Evolutionary conservation across 495 filamentous ascomycete genomes (phyloP).

Genomic region (Penicillium turbatum): DNA sequence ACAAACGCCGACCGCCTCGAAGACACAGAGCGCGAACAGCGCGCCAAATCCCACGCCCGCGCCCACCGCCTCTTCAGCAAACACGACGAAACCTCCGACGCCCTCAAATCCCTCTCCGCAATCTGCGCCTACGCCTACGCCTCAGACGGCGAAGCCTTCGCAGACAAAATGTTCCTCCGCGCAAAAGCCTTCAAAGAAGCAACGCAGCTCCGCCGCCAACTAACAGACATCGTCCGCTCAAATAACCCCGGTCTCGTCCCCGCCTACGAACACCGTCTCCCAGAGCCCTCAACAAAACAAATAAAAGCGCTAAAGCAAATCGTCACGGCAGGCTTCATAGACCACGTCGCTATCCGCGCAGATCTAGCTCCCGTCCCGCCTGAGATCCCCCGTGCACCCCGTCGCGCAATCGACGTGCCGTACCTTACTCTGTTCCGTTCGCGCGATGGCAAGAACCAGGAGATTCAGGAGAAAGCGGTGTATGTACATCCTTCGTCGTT

Average conservation of each 20-base stretch:
- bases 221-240: slow-evolving; percentile 70
- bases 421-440: slow-evolving; percentile 84
- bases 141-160: slow-evolving; percentile 65
- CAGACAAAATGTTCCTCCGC: slow-evolving; percentile 74
- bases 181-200: slow-evolving; percentile 83
- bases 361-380: slow-evolving; percentile 75
- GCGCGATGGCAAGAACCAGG: slow-evolving; percentile 45
- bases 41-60: slow-evolving; percentile 64
- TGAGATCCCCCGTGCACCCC: slow-evolving; percentile 64
- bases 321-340: slow-evolving; percentile 87
- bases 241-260: slow-evolving; percentile 66
- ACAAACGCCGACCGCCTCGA: slow-evolving; percentile 64
- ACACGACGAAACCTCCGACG: slow-evolving; percentile 79
- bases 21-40: slow-evolving; percentile 60
- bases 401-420: slow-evolving; percentile 79
- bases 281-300: slow-evolving; percentile 66
- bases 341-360: slow-evolving; percentile 90
- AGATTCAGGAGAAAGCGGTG: slow-evolving; percentile 56
- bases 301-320: slow-evolving; percentile 84
- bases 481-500: slow-evolving; percentile 83
- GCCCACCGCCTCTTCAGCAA: slow-evolving; percentile 75
- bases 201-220: slow-evolving; percentile 73
- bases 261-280: slow-evolving; percentile 55
- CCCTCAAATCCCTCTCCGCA: slow-evolving; percentile 83
- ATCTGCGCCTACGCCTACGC: slow-evolving; percentile 80